Conservation (phyloP, 805 yeast genomes). For the Hanseniaspora lindneri region DNA sequence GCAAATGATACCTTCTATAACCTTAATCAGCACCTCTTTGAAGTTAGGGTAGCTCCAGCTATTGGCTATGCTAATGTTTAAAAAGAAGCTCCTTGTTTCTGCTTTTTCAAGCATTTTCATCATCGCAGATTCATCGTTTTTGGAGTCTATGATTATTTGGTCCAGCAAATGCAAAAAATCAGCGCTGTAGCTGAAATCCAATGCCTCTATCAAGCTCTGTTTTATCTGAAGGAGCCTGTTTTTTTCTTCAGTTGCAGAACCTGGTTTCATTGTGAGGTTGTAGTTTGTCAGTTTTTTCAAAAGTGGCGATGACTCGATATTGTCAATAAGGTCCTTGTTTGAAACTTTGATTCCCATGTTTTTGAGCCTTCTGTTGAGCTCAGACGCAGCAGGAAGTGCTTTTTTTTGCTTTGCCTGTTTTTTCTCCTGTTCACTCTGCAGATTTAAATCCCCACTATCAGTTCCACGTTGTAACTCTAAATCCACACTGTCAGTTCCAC, state of each 20-base stretch:
- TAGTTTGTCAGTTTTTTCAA: not conserved
- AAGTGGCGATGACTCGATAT: not conserved
- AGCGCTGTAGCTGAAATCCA: not conserved
- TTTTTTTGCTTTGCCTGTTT: not conserved
- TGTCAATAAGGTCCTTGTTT: not conserved
- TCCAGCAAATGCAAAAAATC: not conserved
- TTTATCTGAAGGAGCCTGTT: not conserved
- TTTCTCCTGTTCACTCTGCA: too few species aligned
- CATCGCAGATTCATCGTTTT: not conserved
- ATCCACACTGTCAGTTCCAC: too few species aligned
- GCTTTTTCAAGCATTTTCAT: not conserved
- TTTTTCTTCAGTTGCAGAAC: not conserved
- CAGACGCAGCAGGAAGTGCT: not conserved
- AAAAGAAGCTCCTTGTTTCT: not conserved
- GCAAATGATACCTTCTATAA: not conserved
- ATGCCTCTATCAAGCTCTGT: not conserved
- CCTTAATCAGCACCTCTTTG: not conserved
- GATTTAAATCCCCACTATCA: too few species aligned
- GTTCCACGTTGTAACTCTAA: too few species aligned
- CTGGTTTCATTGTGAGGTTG: not conserved
- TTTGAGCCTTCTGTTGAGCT: not conserved
- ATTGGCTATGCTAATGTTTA: not conserved
- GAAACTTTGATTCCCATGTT: slow-evolving; percentile 1
- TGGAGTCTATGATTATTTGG: not conserved
- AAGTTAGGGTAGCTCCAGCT: not conserved